Percentiles rank a stretch among this genome's conserved stretches.
Evolutionary conservation across 1,284 basidiomycete species (phyloP).

Genomic region (Calocybe gambosa): DNA sequence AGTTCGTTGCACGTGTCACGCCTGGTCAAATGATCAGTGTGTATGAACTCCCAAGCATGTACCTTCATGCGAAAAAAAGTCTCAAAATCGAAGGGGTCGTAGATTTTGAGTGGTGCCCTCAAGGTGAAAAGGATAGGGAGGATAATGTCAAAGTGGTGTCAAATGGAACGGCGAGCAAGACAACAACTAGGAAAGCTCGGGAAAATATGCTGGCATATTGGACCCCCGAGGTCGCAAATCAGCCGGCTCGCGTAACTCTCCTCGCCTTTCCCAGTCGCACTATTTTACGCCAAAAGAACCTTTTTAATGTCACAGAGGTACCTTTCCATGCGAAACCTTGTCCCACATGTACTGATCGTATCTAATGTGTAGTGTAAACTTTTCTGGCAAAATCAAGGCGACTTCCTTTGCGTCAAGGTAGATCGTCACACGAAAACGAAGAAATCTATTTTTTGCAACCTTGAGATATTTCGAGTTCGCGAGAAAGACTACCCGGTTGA

Average conservation of each 20-base stretch:
- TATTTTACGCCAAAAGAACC: slow-evolving; percentile 90
- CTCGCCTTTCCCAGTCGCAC: slow-evolving; percentile 85
- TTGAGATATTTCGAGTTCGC: slow-evolving; percentile 96
- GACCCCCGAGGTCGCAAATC: slow-evolving; percentile 95
- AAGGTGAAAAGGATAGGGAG: slow-evolving; percentile 83
- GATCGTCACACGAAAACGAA: slow-evolving; percentile 99
- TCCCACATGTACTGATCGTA: neutral
- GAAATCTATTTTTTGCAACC: slow-evolving; percentile 97
- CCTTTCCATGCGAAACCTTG: slow-evolving; percentile 21
- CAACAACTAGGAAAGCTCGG: slow-evolving; percentile 49
- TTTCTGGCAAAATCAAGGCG: slow-evolving; percentile 98
- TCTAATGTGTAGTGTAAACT: slow-evolving; percentile 77
- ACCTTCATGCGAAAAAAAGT: slow-evolving; percentile 93
- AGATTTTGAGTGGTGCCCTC: slow-evolving; percentile 99
- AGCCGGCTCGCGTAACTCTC: slow-evolving; percentile 94
- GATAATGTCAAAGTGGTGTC: slow-evolving; percentile 40
- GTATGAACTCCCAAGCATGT: slow-evolving; percentile 94
- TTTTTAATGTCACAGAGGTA: slow-evolving; percentile 98
- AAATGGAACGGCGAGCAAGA: slow-evolving; percentile 41
- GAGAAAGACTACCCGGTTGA: slow-evolving; percentile 99
- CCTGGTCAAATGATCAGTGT: slow-evolving; percentile 93
- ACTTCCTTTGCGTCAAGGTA: slow-evolving; percentile 99
- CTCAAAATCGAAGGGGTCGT: slow-evolving; percentile 97
- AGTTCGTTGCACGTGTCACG: slow-evolving; percentile 86
- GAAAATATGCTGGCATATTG: slow-evolving; percentile 98